Evolutionary conservation across 805 yeast species (phyloP), one percentile per base, ranked within the genome.

Genomic region (Diddensiella caesifluorescens): DNA sequence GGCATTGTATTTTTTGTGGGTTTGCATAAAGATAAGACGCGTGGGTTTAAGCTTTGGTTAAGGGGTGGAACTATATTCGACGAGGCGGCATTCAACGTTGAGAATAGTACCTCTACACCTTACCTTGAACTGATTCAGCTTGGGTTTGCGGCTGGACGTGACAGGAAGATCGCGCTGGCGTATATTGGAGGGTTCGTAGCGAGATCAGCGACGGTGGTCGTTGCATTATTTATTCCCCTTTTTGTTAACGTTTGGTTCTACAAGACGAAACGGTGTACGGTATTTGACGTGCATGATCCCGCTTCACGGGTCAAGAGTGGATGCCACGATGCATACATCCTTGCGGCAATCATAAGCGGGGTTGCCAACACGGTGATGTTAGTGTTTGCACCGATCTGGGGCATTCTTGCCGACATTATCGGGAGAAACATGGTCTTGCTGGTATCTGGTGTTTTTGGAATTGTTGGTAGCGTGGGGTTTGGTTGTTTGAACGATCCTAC

Each of bases 261-360:
- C 45, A 57, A 66, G 29, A 63, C 63, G 3, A 85, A 83, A 0
- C 55, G 59, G 38, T 81, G 88, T 55, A 51, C 63, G 1, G 41
- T 42, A 6, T 51, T 42, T 7, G 50, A 47, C 18, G 53, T 51
- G 33, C 48, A 49, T 22, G 46, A 46, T 30, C 49, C 49, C 13
- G 34, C 38, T 3, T 48, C 59, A 1, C 53, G 53, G 4, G 63
- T 60, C 29, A 47, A 69, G 54, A 41, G 64, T 52, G 54, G 68
- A 19, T 80, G 88, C 53, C 70, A 72, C 38, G 81, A 79, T 29
- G 86, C 83, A 0, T 80, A 77, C 49, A 66, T 79, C 5, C 70
- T 73, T 45, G 75, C 86, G 13, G 84, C 87, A 1, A 78, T 82
- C 32, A 61, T 82, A 22, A 74, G 83, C 0, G 90, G 90, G 5